Evolutionary conservation across 345 rosid species (phyloP).

Genomic region (Populus ilicifolia): DNA sequence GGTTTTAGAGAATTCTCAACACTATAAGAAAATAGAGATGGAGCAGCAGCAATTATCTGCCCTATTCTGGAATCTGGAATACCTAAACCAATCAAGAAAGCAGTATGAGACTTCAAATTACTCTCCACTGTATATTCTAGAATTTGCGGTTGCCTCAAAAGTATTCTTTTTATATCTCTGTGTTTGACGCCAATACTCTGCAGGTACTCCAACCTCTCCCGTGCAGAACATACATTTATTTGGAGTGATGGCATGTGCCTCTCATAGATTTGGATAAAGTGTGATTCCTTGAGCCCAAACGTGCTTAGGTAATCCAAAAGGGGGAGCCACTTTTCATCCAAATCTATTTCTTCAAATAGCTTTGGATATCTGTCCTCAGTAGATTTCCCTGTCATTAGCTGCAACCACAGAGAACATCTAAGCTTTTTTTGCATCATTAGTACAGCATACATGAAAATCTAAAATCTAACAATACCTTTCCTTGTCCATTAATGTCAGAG

Average conservation of each 20-base stretch:
- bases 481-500: conserved; percentile 32
- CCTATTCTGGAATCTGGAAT: conserved; percentile 80
- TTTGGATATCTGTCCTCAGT: conserved; percentile 44
- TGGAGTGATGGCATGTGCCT: conserved; percentile 83
- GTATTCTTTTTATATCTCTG: conserved; percentile 74
- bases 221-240: conserved; percentile 71
- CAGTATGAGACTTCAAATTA: conserved; percentile 72
- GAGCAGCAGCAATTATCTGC: conserved; percentile 71
- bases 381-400: conserved; percentile 39
- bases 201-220: conserved; percentile 84
- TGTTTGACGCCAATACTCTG: conserved; percentile 84
- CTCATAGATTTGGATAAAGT: conserved; percentile 83
- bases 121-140: conserved; percentile 82
- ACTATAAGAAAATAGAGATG: conserved; percentile 82
- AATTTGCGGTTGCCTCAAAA: conserved; percentile 90
- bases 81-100: conserved; percentile 71
- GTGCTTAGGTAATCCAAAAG: conserved; percentile 78
- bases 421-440: background rate
- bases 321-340: conserved; percentile 78
- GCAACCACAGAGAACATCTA: conserved; percentile 25
- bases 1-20: conserved; percentile 88
- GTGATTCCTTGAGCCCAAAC: conserved; percentile 78
- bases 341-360: conserved; percentile 63
- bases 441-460: background rate
- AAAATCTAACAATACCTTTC: conserved; percentile 40